These are phyloP conservation scores for Cryptococcus deneoformans DNA, from an alignment of 1,284 basidiomycete species.

Conservation along the genomic window DNA sequence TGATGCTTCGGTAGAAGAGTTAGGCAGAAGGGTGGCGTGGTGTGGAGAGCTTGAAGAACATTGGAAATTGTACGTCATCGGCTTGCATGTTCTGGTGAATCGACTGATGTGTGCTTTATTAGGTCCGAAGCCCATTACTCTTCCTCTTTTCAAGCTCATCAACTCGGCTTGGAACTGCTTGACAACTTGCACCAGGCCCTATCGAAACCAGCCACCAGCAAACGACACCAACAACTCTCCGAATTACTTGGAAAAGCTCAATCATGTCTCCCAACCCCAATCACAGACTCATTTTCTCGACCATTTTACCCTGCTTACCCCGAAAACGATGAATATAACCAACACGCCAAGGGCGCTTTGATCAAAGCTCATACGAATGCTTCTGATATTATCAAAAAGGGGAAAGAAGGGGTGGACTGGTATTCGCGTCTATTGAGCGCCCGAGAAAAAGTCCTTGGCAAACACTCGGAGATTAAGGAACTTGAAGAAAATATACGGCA, in stretches of 20 bases:
- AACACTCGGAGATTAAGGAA: slow-evolving; percentile 7
- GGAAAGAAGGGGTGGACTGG: slow-evolving; percentile 21
- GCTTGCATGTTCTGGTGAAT: background rate
- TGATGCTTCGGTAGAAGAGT: slow-evolving; percentile 25
- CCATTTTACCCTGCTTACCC: slow-evolving; percentile 32
- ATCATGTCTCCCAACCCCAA: slow-evolving; percentile 12
- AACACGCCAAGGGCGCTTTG: slow-evolving; percentile 10
- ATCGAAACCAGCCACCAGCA: slow-evolving; percentile 20
- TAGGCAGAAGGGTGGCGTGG: slow-evolving; percentile 22
- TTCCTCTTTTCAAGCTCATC: slow-evolving; percentile 12
- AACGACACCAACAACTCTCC: slow-evolving; percentile 16
- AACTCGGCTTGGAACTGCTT: slow-evolving; percentile 12
- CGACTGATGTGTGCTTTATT: slow-evolving; percentile 1
- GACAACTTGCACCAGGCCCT: slow-evolving; percentile 16
- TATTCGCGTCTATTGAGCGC: slow-evolving; percentile 21
- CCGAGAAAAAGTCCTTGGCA: slow-evolving; percentile 7
- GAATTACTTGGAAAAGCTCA: slow-evolving; percentile 8
- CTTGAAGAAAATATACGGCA: slow-evolving; percentile 2
- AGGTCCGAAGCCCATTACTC: slow-evolving; percentile 27
- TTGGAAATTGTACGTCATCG: slow-evolving; percentile 22
- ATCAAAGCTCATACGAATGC: slow-evolving; percentile 8
- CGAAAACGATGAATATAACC: slow-evolving; percentile 23
- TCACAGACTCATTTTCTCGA: slow-evolving; percentile 22
- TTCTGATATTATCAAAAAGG: slow-evolving; percentile 7
- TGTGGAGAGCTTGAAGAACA: slow-evolving; percentile 33